Evolutionary conservation across 164 flowering plant genomes (phyloP).

Genomic region (Piper longum): DNA sequence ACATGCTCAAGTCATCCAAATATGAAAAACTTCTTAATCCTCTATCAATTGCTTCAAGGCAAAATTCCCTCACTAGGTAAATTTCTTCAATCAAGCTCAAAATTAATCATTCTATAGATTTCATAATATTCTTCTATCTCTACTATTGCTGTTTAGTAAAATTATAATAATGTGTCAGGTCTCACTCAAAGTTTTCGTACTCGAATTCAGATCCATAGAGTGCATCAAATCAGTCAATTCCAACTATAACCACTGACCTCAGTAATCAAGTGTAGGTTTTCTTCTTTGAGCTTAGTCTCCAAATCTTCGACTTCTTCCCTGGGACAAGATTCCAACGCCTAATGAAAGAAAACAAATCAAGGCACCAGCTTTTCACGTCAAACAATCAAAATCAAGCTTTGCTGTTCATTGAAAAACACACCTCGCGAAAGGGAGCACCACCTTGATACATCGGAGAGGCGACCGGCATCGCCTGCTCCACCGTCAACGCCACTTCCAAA

Average conservation of each 20-base stretch:
- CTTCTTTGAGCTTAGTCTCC: constrained; percentile 50
- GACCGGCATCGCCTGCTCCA: constrained; percentile 49
- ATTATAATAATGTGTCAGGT: no score
- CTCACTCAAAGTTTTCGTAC: no score
- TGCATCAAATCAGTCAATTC: not conserved
- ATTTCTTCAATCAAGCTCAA: no score
- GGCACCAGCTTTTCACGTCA: not conserved
- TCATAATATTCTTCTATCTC: no score
- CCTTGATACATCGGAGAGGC: constrained; percentile 51
- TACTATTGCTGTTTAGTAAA: no score
- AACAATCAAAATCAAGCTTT: no score
- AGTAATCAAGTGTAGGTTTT: constrained; percentile 67
- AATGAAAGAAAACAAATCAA: constrained; percentile 1
- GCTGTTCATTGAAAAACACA: constrained; percentile 5
- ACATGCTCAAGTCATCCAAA: no score
- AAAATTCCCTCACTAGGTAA: no score
- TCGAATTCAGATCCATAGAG: not conserved
- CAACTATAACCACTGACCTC: constrained; percentile 38
- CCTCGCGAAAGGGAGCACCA: constrained; percentile 37
- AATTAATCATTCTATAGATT: no score
- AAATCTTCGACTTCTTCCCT: constrained; percentile 33
- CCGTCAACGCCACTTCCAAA: constrained; percentile 45
- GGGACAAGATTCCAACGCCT: constrained; percentile 90
- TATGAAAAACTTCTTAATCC: no score
- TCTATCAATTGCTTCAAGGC: no score